Conservation (phyloP, 2,329 filamentous ascomycete genomes). For the Aspergillus arachidicola region DNA sequence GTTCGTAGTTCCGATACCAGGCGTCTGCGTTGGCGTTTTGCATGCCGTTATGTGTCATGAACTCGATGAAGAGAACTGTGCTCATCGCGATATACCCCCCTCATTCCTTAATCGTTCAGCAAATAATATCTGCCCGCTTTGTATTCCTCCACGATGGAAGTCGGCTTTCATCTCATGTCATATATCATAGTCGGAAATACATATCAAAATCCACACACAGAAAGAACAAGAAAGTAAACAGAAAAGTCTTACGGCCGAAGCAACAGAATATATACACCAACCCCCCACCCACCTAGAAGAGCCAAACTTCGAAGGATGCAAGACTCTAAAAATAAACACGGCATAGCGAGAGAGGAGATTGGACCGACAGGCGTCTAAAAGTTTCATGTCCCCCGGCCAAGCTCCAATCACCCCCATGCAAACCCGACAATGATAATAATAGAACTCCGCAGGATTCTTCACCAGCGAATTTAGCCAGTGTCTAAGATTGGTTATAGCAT, state of each 20-base stretch:
- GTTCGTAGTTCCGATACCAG: background rate
- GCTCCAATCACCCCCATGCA: conserved; percentile 1
- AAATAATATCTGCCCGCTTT: background rate
- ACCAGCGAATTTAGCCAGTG: background rate
- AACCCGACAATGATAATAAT: background rate
- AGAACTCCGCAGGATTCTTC: background rate
- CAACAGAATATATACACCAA: background rate
- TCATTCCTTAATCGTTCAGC: background rate
- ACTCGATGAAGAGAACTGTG: background rate
- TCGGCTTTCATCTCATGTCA: background rate
- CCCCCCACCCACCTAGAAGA: background rate
- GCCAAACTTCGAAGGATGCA: background rate
- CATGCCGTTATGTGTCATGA: conserved; percentile 2
- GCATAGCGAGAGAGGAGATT: background rate
- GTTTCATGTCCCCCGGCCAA: background rate
- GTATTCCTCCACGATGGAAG: background rate
- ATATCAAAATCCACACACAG: background rate
- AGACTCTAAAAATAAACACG: conserved; percentile 14
- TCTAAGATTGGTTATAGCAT: background rate
- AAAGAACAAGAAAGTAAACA: too few species aligned
- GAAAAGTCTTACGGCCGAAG: background rate
- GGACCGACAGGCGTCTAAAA: background rate
- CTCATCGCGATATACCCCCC: conserved; percentile 1
- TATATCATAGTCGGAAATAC: background rate
- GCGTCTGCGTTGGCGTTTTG: background rate